phyloP scores from a whole-genome alignment of 345 rosid genomes.

The Eucalyptus albens region DNA sequence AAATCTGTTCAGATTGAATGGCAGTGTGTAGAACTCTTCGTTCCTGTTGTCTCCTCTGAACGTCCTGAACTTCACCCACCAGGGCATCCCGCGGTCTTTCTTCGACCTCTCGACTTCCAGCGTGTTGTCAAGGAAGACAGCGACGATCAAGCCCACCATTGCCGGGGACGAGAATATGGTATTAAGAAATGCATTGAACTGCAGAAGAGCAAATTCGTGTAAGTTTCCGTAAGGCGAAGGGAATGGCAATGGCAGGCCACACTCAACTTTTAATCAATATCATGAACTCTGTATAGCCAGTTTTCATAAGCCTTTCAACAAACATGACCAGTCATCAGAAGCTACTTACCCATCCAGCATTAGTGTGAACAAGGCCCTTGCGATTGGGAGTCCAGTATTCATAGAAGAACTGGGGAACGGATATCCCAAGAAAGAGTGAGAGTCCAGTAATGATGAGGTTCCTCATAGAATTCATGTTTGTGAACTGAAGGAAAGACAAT shows the following conservation, averaged over 20 bases:
- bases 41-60: slow-evolving; percentile 89
- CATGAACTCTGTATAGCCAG: not conserved
- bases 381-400: slow-evolving; percentile 50
- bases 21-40: slow-evolving; percentile 90
- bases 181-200: slow-evolving; percentile 82
- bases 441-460: slow-evolving; percentile 78
- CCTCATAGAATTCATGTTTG: slow-evolving; percentile 95
- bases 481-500: slow-evolving; percentile 90
- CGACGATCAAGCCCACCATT: slow-evolving; percentile 63
- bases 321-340: not conserved
- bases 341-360: slow-evolving; percentile 66
- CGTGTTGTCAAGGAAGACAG: slow-evolving; percentile 76
- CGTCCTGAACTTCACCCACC: slow-evolving; percentile 94
- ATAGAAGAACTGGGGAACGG: slow-evolving; percentile 72
- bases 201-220: slow-evolving; percentile 10
- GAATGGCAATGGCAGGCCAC: not conserved
- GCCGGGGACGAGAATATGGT: slow-evolving; percentile 86
- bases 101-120: slow-evolving; percentile 70
- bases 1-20: slow-evolving; percentile 89
- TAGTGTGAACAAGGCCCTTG: slow-evolving; percentile 70
- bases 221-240: not conserved
- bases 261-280: not conserved
- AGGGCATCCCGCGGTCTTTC: slow-evolving; percentile 94
- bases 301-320: not conserved
- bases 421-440: slow-evolving; percentile 79